Base-by-base conservation (phyloP, 176 grass and related monocot genomes). In the Oryza meridionalis region DNA sequence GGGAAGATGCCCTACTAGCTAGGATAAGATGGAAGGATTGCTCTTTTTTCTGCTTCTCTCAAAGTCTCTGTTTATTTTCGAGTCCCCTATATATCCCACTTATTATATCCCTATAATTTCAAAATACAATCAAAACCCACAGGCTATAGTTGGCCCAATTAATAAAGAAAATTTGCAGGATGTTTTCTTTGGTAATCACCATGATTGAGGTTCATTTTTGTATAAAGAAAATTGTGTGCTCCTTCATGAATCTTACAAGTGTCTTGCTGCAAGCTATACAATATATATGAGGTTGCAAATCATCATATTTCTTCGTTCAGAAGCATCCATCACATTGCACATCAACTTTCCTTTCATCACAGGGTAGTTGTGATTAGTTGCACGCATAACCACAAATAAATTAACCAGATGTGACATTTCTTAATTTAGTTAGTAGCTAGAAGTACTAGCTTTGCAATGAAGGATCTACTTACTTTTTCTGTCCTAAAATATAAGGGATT, bases 281-380 rank as follows among this genome's bases (percentile, higher is more conserved):
- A 77, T 61, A 55, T 49, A 31, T 25, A 72, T 37, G 37, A 68
- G 33, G 53, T 4, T 86, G 58, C 69, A 53, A 43, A 86, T 66
- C 15, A 74, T 77, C 66, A 72, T 35, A 50, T 26, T 62, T 21
- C 63, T 55, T 87, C 17, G 78, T 46, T 82, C 19, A 70, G 78
- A 82, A 87, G 85, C 65, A 82, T 82, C 85, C 84, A 66, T 86
- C 84, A 43, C 69, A 66, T 76, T 37, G 17, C 47, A 72, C 33
- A 26, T 61, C 69, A 81, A 74, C 64, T 76, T 75, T 76, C 35
- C 71, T 82, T 87, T 58, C 46, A 61, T 87, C 21, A 58, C 38
- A 69, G 47, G 63, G 44, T 81, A 38, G 78, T 11, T 87, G 47
- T 13, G 49, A 76, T 82, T 87, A 62, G 77, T 81, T 76, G 70